Base-by-base conservation (phyloP, 1,139 yeast genomes). In the Pneumocystis canis region DNA sequence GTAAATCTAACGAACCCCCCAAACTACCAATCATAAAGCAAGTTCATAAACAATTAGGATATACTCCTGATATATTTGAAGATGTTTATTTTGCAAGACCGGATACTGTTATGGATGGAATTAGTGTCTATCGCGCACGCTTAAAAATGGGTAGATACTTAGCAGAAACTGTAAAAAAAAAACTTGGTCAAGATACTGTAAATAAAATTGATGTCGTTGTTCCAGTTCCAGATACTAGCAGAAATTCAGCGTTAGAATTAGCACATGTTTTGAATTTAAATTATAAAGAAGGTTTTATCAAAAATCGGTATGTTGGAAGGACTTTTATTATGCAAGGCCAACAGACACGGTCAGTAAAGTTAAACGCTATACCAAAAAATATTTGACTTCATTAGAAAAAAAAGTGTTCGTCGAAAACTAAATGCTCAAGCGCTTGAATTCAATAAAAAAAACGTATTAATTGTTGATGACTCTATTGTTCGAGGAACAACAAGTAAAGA, bases 291-390 rank as follows among this genome's bases (percentile, higher is more conserved):
- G 99, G 97, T 32, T 94, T 92, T 72, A 95, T 92, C 67, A 92
- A 92, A 75, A 92, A 92, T 77, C 82, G 97, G 71, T 92, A 92
- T 71, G 95, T 92, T 67, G 98, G 98, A 47, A 83, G 99, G 74
- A 92, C 99, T 0, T 92, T 92, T 73, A 92, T 92, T 71, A 92
- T 92, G 99, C 97, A 98, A 16, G 90, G 89, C 76, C 98, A 94
- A 77, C 83, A 84, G 73, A 57, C 62, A 18, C 40, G 59, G 59
- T 57, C 30, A 20, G 30, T 35, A 11, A 30, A 57, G 11, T 14
- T 16, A 20, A 57, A 9, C 11, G 30, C n/a, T 35, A 28, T 18
- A 9, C 18, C 18, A 30, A 6, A 47, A 25, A 47, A 95, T 89
- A 75, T 25, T 47, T 47, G 25, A 25, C n/a, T 11, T 20, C 11